Base-by-base conservation (phyloP, 108 stramenopile species). In the Asterionellopsis glacialis region DNA sequence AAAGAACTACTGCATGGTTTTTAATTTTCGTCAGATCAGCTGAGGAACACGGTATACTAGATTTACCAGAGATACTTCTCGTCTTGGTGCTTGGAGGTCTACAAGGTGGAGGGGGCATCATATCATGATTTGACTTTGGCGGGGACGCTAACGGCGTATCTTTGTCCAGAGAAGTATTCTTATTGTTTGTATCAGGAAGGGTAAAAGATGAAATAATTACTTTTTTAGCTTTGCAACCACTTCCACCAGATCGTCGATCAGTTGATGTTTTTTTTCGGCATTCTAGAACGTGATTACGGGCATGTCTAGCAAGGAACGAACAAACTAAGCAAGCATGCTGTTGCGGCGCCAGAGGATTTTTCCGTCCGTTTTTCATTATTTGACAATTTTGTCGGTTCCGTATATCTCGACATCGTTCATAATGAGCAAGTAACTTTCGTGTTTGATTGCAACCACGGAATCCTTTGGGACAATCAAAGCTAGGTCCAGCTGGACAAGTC, bases 391-490 rank as follows among this genome's bases (percentile, higher is more conserved):
- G 80, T 12, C 78, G 68, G 33, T 73, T 63, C 4, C 83, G 66
- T 28, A 79, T 68, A 9, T 83, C 82, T 49, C 86, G 80, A 65
- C 91, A 93, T 24, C 70, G 60, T 39, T 81, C 84, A 51, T 85
- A 89, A 66, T 93, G 91, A 15, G 76, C 65, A 1, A 93, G 73
- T 26, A 93, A 69, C 64, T 93, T 89, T 11, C 88, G 65, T 9
- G 91, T 74, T 59, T 93, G 82, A 21, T 81, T 73, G 68, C 91
- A 93, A 25, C 91, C 91, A 57, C 76, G 73, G 73, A 65, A 67
- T 7, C 60, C 43, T 11, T 73, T 68, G 1, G 91, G 88, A 64
- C 91, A 93, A 24, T 16, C 55, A 49, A 60, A 67, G 22, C 65
- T 55, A 18, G 55, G 58, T n/a, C 59, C 57, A 4, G 72, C 70